A percentile compares a stretch with the other conserved stretches of the same genome.
phyloP scores from a whole-genome alignment of 1,284 basidiomycete species.

The Papiliotrema fonsecae region DNA sequence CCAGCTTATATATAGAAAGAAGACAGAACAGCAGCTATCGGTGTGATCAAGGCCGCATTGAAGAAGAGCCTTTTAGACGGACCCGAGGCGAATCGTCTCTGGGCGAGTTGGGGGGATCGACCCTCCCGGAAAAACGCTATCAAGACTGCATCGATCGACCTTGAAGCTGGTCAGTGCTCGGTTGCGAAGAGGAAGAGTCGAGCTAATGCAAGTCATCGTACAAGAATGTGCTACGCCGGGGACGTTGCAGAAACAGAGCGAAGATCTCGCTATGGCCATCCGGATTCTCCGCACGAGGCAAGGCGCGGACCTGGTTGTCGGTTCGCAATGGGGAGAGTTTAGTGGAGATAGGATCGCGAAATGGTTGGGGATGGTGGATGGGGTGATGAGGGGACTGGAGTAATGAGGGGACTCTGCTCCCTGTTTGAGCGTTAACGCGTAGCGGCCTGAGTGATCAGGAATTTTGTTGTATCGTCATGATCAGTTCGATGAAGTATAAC shows the following conservation, averaged over 20 bases:
- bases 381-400: neutral
- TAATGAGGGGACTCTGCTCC: too few relatives aligned
- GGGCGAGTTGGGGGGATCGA: constrained; percentile 10
- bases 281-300: neutral
- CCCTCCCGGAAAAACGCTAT: neutral
- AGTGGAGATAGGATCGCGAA: neutral
- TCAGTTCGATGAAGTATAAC: too few relatives aligned
- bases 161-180: constrained; percentile 3
- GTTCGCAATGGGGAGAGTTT: neutral
- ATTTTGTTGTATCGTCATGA: too few relatives aligned
- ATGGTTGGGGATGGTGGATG: constrained; percentile 2
- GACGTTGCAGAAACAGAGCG: neutral
- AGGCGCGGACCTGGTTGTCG: neutral
- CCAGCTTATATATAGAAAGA: neutral
- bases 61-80: constrained; percentile 8
- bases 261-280: neutral
- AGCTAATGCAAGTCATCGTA: neutral
- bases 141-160: neutral
- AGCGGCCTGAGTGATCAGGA: too few relatives aligned
- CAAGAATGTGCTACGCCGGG: neutral
- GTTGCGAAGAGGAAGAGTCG: too few relatives aligned
- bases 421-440: too few relatives aligned
- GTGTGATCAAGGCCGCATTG: constrained; percentile 11
- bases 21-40: constrained; percentile 3
- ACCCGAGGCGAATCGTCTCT: constrained; percentile 7